Conservation (phyloP, 2,329 filamentous ascomycete species). For the Epichloe hybrida region DNA sequence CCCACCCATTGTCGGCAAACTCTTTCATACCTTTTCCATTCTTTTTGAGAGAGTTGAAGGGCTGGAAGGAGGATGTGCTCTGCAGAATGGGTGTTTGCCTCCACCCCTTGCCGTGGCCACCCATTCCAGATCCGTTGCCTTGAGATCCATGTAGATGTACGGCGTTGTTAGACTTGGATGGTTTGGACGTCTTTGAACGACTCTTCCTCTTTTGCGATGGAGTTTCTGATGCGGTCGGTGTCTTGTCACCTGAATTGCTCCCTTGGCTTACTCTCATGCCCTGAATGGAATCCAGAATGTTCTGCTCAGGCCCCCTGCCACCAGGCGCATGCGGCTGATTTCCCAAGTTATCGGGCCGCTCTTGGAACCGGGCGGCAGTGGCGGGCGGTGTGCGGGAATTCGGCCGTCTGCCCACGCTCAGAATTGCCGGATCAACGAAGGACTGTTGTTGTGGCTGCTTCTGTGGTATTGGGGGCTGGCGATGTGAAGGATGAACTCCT, state of each 20-base stretch:
- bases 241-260: constrained; percentile 10
- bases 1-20: constrained; percentile 66
- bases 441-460: constrained; percentile 21
- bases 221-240: constrained; percentile 10
- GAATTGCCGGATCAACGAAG: constrained; percentile 72
- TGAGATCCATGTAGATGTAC: constrained; percentile 14
- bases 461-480: constrained; percentile 13
- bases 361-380: constrained; percentile 3
- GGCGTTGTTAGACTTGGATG: constrained; percentile 15
- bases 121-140: constrained; percentile 12
- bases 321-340: background rate
- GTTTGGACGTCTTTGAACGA: constrained; percentile 18
- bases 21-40: constrained; percentile 32
- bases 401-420: constrained; percentile 47
- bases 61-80: constrained; percentile 48
- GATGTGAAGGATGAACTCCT: constrained; percentile 6
- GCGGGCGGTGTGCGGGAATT: constrained; percentile 15
- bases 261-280: constrained; percentile 10
- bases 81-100: constrained; percentile 46
- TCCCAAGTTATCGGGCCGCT: constrained; percentile 5
- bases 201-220: constrained; percentile 19
- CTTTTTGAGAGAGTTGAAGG: constrained; percentile 47
- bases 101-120: constrained; percentile 40
- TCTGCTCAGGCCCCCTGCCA: constrained; percentile 11
- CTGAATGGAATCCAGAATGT: constrained; percentile 15